These are phyloP conservation scores for Cyamopsis tetragonoloba DNA, from an alignment of 306 rosid genomes.

Conservation along the genomic window DNA sequence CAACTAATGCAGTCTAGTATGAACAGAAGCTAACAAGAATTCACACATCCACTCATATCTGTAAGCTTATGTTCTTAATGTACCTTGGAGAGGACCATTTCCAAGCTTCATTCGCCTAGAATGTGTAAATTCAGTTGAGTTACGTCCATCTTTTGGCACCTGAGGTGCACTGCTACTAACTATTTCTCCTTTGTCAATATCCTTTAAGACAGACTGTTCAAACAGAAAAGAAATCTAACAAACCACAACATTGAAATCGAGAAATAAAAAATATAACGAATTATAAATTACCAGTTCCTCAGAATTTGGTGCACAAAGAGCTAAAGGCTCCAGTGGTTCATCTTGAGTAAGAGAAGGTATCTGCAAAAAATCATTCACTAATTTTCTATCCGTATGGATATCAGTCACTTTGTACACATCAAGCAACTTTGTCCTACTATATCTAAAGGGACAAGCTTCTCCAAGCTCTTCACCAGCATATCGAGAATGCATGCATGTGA, in stretches of 20 bases:
- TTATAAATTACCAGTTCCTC: conserved; percentile 74
- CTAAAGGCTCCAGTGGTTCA: conserved; percentile 75
- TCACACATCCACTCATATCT: conserved; percentile 7
- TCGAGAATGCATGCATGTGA: conserved; percentile 43
- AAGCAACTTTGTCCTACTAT: conserved; percentile 70
- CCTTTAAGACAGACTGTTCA: conserved; percentile 68
- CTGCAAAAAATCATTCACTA: conserved; percentile 64
- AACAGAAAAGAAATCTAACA: conserved; percentile 19
- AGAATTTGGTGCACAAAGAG: conserved; percentile 52
- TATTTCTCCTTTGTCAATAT: conserved; percentile 90
- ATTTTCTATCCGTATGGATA: conserved; percentile 34
- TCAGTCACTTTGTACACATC: conserved; percentile 70
- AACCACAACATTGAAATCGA: conserved; percentile 16
- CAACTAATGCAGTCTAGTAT: conserved; percentile 32
- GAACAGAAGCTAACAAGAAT: no score
- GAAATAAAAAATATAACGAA: conserved; percentile 6
- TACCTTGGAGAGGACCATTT: conserved; percentile 35
- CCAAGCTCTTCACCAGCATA: conserved; percentile 52
- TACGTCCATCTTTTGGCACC: conserved; percentile 69
- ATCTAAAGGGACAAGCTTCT: conserved; percentile 52
- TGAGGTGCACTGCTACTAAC: conserved; percentile 88
- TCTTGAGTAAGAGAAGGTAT: conserved; percentile 65
- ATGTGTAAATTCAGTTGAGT: conserved; percentile 50
- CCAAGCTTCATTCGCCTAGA: conserved; percentile 74
- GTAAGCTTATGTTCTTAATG: neutral